Evolutionary conservation across 768 basidiomycete species (phyloP), one percentile per base, ranked within the genome.

Genomic region (Boletales sp.): DNA sequence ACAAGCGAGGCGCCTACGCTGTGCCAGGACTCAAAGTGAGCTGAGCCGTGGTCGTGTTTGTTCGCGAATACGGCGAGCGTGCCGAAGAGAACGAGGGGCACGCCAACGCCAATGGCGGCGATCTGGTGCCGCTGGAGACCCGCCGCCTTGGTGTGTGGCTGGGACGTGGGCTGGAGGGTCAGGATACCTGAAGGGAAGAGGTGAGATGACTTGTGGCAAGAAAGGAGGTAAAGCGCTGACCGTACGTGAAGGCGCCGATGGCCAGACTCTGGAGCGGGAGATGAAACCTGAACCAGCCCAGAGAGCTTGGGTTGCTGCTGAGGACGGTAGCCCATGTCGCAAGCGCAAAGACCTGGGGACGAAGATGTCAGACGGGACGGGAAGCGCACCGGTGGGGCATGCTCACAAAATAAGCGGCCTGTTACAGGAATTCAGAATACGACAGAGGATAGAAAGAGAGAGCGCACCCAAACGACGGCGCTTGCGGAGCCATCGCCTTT

Each of bases 1-100:
- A 21, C 21, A 21, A 2, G 21, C 21, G 2, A 2, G 21, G 36
- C 19, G 60, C 81, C 58, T 63, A 89, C 87, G 4, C 80, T 83
- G 68, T 93, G 91, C 87, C 86, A 88, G 9, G 82, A 78, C 5
- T 74, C 77, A 52, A 88, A 85, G 60, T 92, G 90, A 5, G 70
- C 51, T 2, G 73, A 74, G 6, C 57, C 67, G 45, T 77, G 69
- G 0, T 74, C 48, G 38, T 64, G 67, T 63, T 94, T 94, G 60
- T 84, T 82, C 48, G 76, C 76, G 45, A 75, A 69, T 41, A 93
- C 78, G 1, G 84, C 76, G n/a, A 72, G 63, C 1, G 81, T 77
- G 2, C 90, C 90, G 9, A 83, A 41, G 8, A 78, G 37, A 50
- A 91, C 74, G 13, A 74, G 59, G 1, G 85, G 83, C 33, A 86